Evolutionary conservation across 2,329 filamentous ascomycete species (phyloP).

Genomic region (Aquanectria penicillioides): DNA sequence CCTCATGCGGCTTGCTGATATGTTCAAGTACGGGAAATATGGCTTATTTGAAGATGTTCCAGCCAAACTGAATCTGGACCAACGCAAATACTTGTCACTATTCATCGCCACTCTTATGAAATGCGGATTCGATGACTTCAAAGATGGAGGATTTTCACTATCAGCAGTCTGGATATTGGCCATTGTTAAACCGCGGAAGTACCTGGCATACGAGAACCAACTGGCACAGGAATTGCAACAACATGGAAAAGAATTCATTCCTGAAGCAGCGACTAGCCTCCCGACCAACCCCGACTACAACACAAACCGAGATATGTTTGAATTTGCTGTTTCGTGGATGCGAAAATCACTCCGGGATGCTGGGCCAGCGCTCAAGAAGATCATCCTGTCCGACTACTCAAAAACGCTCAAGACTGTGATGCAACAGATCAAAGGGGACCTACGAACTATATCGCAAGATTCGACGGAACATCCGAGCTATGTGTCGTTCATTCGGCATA

Average conservation of each 20-base stretch:
- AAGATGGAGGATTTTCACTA: slow-evolving; percentile 55
- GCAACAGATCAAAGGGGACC: slow-evolving; percentile 64
- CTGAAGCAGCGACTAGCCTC: slow-evolving; percentile 49
- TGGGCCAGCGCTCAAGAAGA: slow-evolving; percentile 46
- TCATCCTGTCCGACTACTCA: slow-evolving; percentile 53
- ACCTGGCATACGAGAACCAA: slow-evolving; percentile 59
- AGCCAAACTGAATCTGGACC: slow-evolving; percentile 50
- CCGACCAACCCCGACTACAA: slow-evolving; percentile 57
- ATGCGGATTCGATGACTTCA: slow-evolving; percentile 57
- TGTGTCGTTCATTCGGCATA: slow-evolving; percentile 61
- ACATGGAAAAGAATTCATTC: slow-evolving; percentile 55
- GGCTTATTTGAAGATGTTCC: slow-evolving; percentile 58
- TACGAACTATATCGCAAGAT: slow-evolving; percentile 50
- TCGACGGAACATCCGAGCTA: slow-evolving; percentile 57
- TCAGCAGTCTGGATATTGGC: slow-evolving; percentile 64
- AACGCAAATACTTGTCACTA: slow-evolving; percentile 59
- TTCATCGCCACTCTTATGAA: slow-evolving; percentile 63
- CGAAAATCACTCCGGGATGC: slow-evolving; percentile 56
- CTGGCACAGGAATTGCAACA: slow-evolving; percentile 58
- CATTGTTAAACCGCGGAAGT: slow-evolving; percentile 60
- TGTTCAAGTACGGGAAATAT: slow-evolving; percentile 60
- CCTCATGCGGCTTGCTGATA: slow-evolving; percentile 54
- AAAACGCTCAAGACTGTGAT: slow-evolving; percentile 58
- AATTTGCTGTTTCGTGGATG: slow-evolving; percentile 60
- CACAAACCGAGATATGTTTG: slow-evolving; percentile 60